These are phyloP conservation scores for Antitrichia curtipendula DNA, from an alignment of 225 moss, liverwort and hornwort species.

Conservation along the genomic window DNA sequence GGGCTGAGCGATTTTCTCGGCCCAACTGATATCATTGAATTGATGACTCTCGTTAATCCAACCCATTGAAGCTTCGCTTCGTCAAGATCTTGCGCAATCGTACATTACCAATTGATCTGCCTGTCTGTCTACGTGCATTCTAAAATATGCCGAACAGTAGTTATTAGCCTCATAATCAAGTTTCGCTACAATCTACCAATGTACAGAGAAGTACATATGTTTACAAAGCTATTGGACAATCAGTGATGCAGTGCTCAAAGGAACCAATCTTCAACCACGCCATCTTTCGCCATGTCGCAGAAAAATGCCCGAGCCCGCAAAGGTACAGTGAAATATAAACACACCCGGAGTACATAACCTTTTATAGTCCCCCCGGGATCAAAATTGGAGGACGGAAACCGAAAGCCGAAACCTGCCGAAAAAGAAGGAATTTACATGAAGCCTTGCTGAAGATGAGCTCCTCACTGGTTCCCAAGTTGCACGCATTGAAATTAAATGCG, in stretches of 20 bases:
- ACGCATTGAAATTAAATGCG: not conserved
- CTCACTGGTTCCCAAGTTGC: not conserved
- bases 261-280: not conserved
- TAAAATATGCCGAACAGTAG: not conserved
- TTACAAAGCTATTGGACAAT: conserved; percentile 4
- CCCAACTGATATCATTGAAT: not conserved
- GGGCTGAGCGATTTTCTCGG: conserved; percentile 1
- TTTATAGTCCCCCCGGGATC: not conserved
- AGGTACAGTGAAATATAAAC: not conserved
- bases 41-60: not conserved
- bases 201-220: conserved; percentile 11
- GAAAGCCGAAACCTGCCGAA: not conserved
- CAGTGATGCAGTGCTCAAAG: not conserved
- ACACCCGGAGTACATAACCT: not conserved
- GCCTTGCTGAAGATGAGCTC: not conserved
- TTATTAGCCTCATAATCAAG: not conserved
- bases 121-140: not conserved
- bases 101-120: not conserved
- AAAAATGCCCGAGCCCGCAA: not conserved
- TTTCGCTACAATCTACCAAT: conserved; percentile 6
- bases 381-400: not conserved
- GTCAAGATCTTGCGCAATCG: not conserved
- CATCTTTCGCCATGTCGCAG: not conserved
- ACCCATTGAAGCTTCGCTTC: not conserved
- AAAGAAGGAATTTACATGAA: not conserved